Evolutionary conservation across 208 protist species (phyloP).

Genomic region (Crithidia acanthocephali): DNA sequence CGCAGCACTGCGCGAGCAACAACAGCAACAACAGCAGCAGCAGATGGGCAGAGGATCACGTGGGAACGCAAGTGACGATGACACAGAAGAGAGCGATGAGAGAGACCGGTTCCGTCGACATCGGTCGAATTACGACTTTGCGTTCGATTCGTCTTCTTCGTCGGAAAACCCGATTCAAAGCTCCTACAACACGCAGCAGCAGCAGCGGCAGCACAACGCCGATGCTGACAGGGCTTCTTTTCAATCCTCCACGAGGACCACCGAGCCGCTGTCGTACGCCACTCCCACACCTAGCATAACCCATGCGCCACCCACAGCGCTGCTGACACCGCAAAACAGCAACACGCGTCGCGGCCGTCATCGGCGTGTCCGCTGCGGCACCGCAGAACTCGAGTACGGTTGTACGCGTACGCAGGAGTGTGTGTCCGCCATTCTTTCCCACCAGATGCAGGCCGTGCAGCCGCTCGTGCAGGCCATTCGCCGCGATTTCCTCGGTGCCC

Average conservation of each 20-base stretch:
- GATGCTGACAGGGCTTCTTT: no score
- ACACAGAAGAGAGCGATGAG: no score
- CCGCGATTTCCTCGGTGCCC: slow-evolving; percentile 53
- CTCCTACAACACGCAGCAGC: no score
- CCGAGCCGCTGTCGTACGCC: no score
- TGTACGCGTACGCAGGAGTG: slow-evolving; percentile 62
- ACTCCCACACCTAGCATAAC: no score
- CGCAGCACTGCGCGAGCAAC: slow-evolving; percentile 33
- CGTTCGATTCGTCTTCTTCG: no score
- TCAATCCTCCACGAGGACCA: no score
- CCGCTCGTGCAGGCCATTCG: slow-evolving; percentile 63
- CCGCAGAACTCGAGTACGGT: slow-evolving; percentile 68
- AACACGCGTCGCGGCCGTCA: not conserved
- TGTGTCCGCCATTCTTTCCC: slow-evolving; percentile 64
- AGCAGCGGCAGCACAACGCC: no score
- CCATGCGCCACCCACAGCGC: not conserved
- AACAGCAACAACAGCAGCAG: slow-evolving; percentile 26
- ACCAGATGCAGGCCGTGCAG: slow-evolving; percentile 60
- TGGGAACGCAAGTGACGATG: not conserved
- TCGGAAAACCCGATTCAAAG: no score
- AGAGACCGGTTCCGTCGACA: no score
- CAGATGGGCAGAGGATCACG: no score
- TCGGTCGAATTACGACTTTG: no score
- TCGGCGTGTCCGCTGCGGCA: slow-evolving; percentile 58
- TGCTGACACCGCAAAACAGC: not conserved